Conservation (phyloP, 2,329 filamentous ascomycete species). For the Rutstroemia sp. region DNA sequence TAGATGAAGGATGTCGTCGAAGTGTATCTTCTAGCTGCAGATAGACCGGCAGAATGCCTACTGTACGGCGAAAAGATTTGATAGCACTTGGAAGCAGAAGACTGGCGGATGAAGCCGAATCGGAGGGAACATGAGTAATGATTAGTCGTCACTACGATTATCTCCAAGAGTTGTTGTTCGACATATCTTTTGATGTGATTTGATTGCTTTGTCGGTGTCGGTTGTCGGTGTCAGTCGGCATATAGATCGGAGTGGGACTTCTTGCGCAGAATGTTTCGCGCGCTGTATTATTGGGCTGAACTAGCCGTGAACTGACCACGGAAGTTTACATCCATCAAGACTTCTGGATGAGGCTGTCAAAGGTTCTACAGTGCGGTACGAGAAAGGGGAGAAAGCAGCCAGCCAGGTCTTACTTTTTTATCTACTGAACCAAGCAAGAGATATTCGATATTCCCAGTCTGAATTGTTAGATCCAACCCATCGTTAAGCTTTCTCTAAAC, state of each 20-base stretch:
- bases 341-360: constrained; percentile 1
- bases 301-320: neutral
- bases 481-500: constrained; percentile 6
- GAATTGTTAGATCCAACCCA: neutral
- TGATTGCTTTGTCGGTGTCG: no score
- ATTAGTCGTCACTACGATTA: neutral
- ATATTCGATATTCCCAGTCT: no score
- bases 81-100: neutral
- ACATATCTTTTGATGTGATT: no score
- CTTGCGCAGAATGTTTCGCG: neutral
- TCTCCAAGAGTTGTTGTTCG: neutral
- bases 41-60: neutral
- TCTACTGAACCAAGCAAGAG: neutral
- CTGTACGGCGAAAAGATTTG: neutral
- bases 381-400: neutral
- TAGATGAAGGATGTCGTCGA: neutral
- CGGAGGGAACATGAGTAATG: neutral
- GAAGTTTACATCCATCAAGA: constrained; percentile 1
- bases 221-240: no score
- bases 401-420: neutral
- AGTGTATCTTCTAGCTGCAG: neutral
- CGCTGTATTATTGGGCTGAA: neutral
- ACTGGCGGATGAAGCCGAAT: neutral
- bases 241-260: neutral
- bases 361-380: no score